A percentile compares a stretch with the other conserved stretches of the same genome.
Conservation (phyloP, 345 rosid genomes). For the Linum usitatissimum region DNA sequence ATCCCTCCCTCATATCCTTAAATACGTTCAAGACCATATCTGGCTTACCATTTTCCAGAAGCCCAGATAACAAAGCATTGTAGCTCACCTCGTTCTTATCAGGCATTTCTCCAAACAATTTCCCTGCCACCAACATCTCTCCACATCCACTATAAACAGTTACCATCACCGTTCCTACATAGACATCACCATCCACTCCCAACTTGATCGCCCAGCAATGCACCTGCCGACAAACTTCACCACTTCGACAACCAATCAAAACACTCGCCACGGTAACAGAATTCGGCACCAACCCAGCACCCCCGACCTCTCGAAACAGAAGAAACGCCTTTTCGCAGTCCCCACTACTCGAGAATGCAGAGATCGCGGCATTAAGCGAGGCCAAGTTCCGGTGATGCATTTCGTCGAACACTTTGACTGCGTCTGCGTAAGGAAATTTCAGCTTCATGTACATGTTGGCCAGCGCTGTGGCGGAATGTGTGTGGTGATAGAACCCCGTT, state of each 20-base stretch:
- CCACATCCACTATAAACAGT: slow-evolving; percentile 36
- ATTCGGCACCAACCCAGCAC: slow-evolving; percentile 32
- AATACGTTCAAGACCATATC: slow-evolving; percentile 32
- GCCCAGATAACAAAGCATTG: slow-evolving; percentile 44
- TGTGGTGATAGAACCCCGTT: slow-evolving; percentile 31
- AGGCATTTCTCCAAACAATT: slow-evolving; percentile 35
- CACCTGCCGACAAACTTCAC: slow-evolving; percentile 30
- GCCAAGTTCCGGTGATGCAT: slow-evolving; percentile 33
- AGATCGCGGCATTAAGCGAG: slow-evolving; percentile 37
- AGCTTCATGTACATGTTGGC: slow-evolving; percentile 38
- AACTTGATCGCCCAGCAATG: slow-evolving; percentile 47
- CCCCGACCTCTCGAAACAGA: slow-evolving; percentile 32
- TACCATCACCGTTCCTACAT: slow-evolving; percentile 49
- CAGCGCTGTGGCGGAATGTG: slow-evolving; percentile 38
- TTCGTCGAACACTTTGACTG: slow-evolving; percentile 31
- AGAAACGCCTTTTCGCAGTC: slow-evolving; percentile 26
- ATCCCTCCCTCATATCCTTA: slow-evolving; percentile 37
- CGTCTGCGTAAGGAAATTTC: slow-evolving; percentile 14
- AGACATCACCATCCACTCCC: slow-evolving; percentile 28
- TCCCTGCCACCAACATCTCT: slow-evolving; percentile 31
- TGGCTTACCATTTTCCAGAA: slow-evolving; percentile 38
- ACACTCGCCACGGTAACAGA: slow-evolving; percentile 44
- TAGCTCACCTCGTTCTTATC: slow-evolving; percentile 42
- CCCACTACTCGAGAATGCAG: slow-evolving; percentile 43
- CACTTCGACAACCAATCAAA: slow-evolving; percentile 33